Percentiles rank a stretch among this genome's conserved stretches.
These are phyloP conservation scores for Tephrocybe sp. DNA, from an alignment of 768 basidiomycete species.

Conservation along the genomic window DNA sequence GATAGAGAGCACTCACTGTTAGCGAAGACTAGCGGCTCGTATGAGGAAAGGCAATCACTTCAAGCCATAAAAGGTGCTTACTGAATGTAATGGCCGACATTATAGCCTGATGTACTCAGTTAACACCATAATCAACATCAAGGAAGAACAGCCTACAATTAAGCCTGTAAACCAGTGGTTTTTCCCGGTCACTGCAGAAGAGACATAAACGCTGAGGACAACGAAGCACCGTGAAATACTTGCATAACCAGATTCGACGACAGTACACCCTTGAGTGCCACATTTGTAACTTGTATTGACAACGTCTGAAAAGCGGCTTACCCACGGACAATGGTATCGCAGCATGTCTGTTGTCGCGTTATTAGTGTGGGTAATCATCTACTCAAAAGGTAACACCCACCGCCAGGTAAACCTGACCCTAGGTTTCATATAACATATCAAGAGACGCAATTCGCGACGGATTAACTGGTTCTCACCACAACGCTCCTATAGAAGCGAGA, in stretches of 20 bases:
- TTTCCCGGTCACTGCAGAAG: not conserved
- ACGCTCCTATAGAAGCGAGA: not conserved
- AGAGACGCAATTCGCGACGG: not conserved
- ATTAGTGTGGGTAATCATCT: not conserved
- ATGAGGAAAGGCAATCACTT: not conserved
- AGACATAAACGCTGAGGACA: not conserved
- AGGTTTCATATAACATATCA: not conserved
- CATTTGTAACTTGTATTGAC: not conserved
- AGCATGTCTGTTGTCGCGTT: not conserved
- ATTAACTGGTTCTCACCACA: not conserved
- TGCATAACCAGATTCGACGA: not conserved
- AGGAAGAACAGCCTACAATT: not conserved
- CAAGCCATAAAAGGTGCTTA: not conserved
- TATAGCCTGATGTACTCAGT: not conserved
- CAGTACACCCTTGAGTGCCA: not conserved
- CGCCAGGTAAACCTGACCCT: not conserved
- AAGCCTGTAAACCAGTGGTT: not conserved
- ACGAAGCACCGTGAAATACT: not conserved
- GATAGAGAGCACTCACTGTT: not conserved
- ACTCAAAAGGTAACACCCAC: not conserved
- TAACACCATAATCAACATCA: not conserved
- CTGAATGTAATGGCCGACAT: not conserved
- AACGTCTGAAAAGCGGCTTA: not conserved
- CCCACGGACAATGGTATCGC: not conserved
- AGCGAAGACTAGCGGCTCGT: not conserved